Percentiles rank a stretch among this genome's conserved stretches.
These are phyloP conservation scores for Botryotinia globosa DNA, from an alignment of 2,329 filamentous ascomycete genomes.

Conservation along the genomic window DNA sequence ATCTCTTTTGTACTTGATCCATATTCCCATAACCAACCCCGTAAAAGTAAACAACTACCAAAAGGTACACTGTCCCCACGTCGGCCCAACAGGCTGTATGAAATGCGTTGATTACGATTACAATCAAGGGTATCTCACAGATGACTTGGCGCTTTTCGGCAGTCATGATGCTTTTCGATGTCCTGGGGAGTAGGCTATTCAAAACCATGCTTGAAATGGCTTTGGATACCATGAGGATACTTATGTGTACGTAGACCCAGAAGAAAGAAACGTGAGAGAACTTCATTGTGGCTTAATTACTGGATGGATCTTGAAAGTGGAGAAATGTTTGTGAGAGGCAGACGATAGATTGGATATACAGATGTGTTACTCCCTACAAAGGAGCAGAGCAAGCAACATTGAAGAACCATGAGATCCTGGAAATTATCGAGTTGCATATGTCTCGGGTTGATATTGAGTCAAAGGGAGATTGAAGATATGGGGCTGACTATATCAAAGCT, in stretches of 20 bases:
- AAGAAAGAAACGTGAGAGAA: no score
- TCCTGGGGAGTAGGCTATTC: not conserved
- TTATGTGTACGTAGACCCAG: not conserved
- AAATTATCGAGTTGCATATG: no score
- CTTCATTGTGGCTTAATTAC: no score
- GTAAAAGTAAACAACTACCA: not conserved
- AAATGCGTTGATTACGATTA: constrained; percentile 8
- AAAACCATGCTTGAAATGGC: not conserved
- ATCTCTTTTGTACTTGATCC: not conserved
- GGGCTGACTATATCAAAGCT: no score
- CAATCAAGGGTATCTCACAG: not conserved
- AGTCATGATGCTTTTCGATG: not conserved
- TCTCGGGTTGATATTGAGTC: no score
- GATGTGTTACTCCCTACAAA: no score
- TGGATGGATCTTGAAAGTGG: no score
- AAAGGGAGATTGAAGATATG: no score
- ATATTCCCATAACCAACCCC: not conserved
- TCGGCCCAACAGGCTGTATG: not conserved
- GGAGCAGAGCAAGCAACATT: no score
- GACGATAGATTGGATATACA: no score
- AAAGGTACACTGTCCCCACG: not conserved
- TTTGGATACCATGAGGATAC: not conserved
- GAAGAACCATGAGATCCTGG: no score
- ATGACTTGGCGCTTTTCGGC: not conserved
- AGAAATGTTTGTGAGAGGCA: no score